Conservation (phyloP, 2,329 filamentous ascomycete genomes). For the Trichoderma sp. region DNA sequence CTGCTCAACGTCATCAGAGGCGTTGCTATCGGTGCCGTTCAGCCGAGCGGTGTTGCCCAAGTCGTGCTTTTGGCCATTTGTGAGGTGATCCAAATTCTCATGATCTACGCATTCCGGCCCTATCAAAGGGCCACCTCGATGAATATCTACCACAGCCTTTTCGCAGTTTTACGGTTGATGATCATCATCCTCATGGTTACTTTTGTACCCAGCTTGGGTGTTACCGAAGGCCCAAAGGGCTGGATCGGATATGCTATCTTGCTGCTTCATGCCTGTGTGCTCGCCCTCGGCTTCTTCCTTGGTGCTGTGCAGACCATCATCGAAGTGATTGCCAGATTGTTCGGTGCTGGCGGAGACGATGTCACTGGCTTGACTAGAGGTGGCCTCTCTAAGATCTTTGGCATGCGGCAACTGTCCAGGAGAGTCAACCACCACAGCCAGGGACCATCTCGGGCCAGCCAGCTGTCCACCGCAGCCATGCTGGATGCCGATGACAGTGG, state of each 20-base stretch:
- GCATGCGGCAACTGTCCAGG: conserved; percentile 81
- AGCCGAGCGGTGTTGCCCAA: conserved; percentile 89
- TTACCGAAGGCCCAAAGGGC: conserved; percentile 75
- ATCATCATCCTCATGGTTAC: conserved; percentile 74
- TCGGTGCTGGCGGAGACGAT: conserved; percentile 78
- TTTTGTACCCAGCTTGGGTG: conserved; percentile 79
- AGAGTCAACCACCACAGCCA: conserved; percentile 59
- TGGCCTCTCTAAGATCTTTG: conserved; percentile 85
- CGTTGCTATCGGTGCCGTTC: conserved; percentile 87
- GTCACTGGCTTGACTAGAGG: conserved; percentile 68
- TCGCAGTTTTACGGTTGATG: conserved; percentile 72
- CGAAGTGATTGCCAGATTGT: conserved; percentile 78
- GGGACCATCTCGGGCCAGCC: conserved; percentile 70
- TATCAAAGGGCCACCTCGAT: conserved; percentile 92
- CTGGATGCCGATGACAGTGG: conserved; percentile 65
- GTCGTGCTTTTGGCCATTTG: conserved; percentile 89
- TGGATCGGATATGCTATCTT: conserved; percentile 96
- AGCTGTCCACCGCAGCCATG: conserved; percentile 80
- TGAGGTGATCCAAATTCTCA: conserved; percentile 85
- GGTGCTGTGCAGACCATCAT: conserved; percentile 88
- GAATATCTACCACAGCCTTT: conserved; percentile 91
- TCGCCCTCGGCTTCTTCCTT: conserved; percentile 89
- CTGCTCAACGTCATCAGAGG: conserved; percentile 81
- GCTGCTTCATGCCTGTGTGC: conserved; percentile 76
- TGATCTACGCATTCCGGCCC: conserved; percentile 83